These are phyloP conservation scores for Arabidopsis lyrata DNA, from an alignment of 441 rosid genomes.

Conservation along the genomic window DNA sequence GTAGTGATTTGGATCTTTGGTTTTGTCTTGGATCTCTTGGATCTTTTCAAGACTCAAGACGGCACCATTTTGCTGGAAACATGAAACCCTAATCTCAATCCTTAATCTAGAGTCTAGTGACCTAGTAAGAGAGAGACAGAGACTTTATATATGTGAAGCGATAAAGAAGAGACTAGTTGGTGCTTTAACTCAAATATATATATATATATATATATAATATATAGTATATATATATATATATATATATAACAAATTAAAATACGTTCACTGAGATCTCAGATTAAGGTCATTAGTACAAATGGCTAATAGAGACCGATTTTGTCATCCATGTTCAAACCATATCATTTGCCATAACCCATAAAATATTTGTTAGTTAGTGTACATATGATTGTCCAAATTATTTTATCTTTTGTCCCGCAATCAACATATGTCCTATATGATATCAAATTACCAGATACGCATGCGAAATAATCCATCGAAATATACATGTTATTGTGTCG, in stretches of 20 bases:
- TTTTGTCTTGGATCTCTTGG: neutral
- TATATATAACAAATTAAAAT: neutral
- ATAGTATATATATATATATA: neutral
- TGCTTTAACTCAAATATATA: neutral
- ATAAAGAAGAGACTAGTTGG: conserved; percentile 16
- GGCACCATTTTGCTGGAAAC: conserved; percentile 16
- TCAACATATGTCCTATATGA: neutral
- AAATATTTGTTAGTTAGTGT: neutral
- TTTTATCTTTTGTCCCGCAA: neutral
- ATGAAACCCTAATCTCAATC: conserved; percentile 36
- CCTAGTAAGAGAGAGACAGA: conserved; percentile 19
- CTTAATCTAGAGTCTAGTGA: conserved; percentile 25
- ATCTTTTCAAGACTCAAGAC: conserved; percentile 8
- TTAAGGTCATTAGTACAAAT: neutral
- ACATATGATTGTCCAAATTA: neutral
- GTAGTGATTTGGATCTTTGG: conserved; percentile 17
- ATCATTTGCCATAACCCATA: neutral
- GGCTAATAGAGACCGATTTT: neutral
- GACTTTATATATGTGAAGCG: neutral
- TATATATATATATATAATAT: too few species aligned
- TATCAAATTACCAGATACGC: neutral
- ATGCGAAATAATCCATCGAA: too few species aligned
- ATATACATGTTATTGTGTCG: too few species aligned
- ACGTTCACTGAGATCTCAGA: neutral
- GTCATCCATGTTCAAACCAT: neutral